Evolutionary conservation across 164 flowering plant species (phyloP).

Genomic region (Vitis riparia): DNA sequence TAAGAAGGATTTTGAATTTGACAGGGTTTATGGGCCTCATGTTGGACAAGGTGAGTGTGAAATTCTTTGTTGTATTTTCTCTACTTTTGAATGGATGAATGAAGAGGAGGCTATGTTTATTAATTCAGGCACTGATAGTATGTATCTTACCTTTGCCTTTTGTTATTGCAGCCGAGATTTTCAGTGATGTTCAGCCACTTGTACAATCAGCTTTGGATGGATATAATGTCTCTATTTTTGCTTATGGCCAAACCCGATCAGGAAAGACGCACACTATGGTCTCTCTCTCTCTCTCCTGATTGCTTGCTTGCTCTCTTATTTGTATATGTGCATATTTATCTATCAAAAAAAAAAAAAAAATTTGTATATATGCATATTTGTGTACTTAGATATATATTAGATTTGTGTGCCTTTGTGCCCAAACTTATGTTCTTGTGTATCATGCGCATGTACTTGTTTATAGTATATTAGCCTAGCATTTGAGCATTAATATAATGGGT

Average conservation of each 20-base stretch:
- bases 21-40: conserved; percentile 98
- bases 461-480: no score
- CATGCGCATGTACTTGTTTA: no score
- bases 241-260: conserved; percentile 88
- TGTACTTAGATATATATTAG: neutral
- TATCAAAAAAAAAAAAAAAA: neutral
- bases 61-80: neutral
- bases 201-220: conserved; percentile 99
- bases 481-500: no score
- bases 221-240: conserved; percentile 84
- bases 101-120: neutral
- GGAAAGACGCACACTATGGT: conserved; percentile 99
- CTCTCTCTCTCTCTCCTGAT: conserved; percentile 27
- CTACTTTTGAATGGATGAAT: neutral
- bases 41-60: conserved; percentile 82
- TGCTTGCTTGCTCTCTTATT: conserved; percentile 1
- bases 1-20: conserved; percentile 94
- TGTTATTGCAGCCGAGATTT: conserved; percentile 78
- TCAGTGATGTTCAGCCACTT: conserved; percentile 88
- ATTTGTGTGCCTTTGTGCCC: no score
- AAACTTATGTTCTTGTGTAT: no score
- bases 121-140: neutral
- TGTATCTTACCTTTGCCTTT: neutral
- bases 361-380: neutral
- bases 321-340: neutral